Percentiles rank a stretch among this genome's conserved stretches.
These are phyloP conservation scores for Coniophora puteana DNA, from an alignment of 1,284 basidiomycete genomes.

Conservation along the genomic window DNA sequence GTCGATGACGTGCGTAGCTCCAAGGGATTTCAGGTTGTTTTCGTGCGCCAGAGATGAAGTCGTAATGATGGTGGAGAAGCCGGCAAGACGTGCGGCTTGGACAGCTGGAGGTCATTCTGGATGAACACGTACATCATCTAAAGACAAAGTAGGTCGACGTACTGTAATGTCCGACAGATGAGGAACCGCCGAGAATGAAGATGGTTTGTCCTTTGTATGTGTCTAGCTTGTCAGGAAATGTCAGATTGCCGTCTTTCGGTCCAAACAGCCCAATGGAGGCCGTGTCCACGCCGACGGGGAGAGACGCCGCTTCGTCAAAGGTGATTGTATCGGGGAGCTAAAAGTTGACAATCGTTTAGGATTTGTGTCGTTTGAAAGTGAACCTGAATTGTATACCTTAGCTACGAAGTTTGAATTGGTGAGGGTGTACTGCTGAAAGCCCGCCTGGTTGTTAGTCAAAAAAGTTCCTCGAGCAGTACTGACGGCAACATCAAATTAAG, in stretches of 20 bases:
- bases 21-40: slow-evolving; percentile 32
- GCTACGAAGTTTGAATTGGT: slow-evolving; percentile 30
- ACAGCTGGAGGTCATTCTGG: slow-evolving; percentile 21
- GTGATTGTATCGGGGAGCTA: slow-evolving; percentile 39
- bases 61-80: slow-evolving; percentile 35
- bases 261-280: slow-evolving; percentile 27
- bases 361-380: neutral
- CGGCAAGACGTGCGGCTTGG: slow-evolving; percentile 37
- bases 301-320: slow-evolving; percentile 37
- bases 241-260: no score
- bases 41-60: slow-evolving; percentile 35
- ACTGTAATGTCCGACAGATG: slow-evolving; percentile 36
- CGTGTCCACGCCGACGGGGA: slow-evolving; percentile 21
- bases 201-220: slow-evolving; percentile 32
- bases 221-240: slow-evolving; percentile 31
- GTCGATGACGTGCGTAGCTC: slow-evolving; percentile 38
- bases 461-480: no score
- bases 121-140: neutral
- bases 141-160: neutral
- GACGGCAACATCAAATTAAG: no score
- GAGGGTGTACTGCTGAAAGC: slow-evolving; percentile 44
- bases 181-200: slow-evolving; percentile 35
- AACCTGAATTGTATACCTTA: slow-evolving; percentile 28
- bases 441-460: no score
- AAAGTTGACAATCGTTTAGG: neutral